phyloP scores from a whole-genome alignment of 1,284 basidiomycete genomes.

The Tranzscheliella williamsii region DNA sequence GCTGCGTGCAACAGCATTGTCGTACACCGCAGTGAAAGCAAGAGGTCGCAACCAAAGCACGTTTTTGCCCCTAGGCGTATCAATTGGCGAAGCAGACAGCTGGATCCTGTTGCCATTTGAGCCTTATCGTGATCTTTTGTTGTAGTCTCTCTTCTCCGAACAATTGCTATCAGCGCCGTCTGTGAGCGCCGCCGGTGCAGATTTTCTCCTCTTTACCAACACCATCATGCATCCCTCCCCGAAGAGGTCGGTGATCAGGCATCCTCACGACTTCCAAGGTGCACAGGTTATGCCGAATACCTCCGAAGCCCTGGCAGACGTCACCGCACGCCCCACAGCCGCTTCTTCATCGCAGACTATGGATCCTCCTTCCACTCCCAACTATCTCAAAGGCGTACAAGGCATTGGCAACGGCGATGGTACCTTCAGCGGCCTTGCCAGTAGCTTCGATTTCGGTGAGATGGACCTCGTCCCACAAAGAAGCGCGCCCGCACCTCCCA shows the following conservation, averaged over 20 bases:
- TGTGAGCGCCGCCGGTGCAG: too few species aligned
- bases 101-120: too few species aligned
- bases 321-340: background rate
- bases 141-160: too few species aligned
- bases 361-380: slow-evolving; percentile 14
- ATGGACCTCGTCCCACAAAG: slow-evolving; percentile 49
- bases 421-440: slow-evolving; percentile 16
- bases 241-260: slow-evolving; percentile 49
- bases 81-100: too few species aligned
- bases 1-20: too few species aligned
- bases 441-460: slow-evolving; percentile 31
- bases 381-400: slow-evolving; percentile 26
- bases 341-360: slow-evolving; percentile 3
- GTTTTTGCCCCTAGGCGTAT: too few species aligned
- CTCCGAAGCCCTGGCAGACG: slow-evolving; percentile 9
- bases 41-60: too few species aligned
- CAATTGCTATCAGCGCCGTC: too few species aligned
- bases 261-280: slow-evolving; percentile 52
- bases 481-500: slow-evolving; percentile 48
- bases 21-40: too few species aligned
- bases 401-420: slow-evolving; percentile 24
- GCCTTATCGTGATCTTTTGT: too few species aligned
- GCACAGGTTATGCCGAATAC: slow-evolving; percentile 41
- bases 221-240: slow-evolving; percentile 40
- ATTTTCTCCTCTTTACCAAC: too few species aligned